These are phyloP conservation scores for Phaeosphaeria sp. DNA, from an alignment of 2,329 filamentous ascomycete species.

Conservation along the genomic window DNA sequence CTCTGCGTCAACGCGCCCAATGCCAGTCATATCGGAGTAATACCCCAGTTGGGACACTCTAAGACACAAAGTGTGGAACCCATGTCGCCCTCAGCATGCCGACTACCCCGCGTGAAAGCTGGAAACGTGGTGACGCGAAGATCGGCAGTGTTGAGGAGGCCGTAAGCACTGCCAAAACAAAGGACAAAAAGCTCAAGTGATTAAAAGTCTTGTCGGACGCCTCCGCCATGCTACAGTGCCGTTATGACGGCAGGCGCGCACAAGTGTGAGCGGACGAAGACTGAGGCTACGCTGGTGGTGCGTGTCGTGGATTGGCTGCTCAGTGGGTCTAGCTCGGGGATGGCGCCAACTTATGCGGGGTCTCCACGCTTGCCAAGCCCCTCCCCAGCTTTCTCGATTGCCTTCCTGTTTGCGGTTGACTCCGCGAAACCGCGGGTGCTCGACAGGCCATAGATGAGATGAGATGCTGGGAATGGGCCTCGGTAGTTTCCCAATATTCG, in stretches of 20 bases:
- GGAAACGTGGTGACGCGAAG: conserved; percentile 11
- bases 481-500: conserved; percentile 30
- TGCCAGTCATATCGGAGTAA: conserved; percentile 4
- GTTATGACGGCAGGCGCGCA: conserved; percentile 13
- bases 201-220: conserved; percentile 4
- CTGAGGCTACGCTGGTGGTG: conserved; percentile 8
- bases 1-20: neutral
- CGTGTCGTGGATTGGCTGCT: conserved; percentile 18
- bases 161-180: conserved; percentile 10
- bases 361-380: conserved; percentile 36
- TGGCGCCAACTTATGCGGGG: conserved; percentile 29
- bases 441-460: conserved; percentile 9
- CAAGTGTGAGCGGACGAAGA: neutral
- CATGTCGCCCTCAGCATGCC: neutral
- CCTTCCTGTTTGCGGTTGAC: conserved; percentile 13
- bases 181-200: conserved; percentile 11
- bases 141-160: conserved; percentile 6
- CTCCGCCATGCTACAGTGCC: conserved; percentile 11
- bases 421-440: conserved; percentile 7
- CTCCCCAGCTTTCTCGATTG: conserved; percentile 23
- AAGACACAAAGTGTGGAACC: conserved; percentile 3
- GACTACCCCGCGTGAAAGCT: conserved; percentile 6
- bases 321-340: conserved; percentile 17
- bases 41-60: conserved; percentile 6
- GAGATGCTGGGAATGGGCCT: conserved; percentile 20